Evolutionary conservation across 2,329 filamentous ascomycete genomes (phyloP).

Genomic region (Aspergillus fructus): DNA sequence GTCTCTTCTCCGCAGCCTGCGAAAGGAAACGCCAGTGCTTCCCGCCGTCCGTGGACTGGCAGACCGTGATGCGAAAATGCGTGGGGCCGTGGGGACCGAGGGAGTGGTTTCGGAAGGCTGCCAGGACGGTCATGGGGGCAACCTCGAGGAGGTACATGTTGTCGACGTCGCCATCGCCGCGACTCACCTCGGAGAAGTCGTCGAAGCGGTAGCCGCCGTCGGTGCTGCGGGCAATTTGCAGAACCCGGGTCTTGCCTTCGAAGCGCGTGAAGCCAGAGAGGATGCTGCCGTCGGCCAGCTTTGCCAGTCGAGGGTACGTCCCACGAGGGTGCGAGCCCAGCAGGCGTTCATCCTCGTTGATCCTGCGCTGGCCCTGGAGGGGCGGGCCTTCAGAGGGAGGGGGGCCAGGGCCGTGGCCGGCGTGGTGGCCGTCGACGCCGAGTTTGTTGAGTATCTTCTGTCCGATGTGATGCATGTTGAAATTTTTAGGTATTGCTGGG

Average conservation of each 20-base stretch:
- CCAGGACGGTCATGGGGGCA: conserved; percentile 37
- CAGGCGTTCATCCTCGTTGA: conserved; percentile 35
- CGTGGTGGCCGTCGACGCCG: conserved; percentile 21
- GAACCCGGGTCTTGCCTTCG: conserved; percentile 36
- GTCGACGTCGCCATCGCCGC: conserved; percentile 47
- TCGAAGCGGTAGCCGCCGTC: conserved; percentile 45
- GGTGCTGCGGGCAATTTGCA: conserved; percentile 46
- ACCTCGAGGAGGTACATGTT: conserved; percentile 50
- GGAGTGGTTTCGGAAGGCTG: conserved; percentile 52
- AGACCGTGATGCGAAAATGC: conserved; percentile 53
- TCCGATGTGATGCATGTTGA: conserved; percentile 19
- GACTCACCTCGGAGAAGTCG: conserved; percentile 45
- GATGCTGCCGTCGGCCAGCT: conserved; percentile 47
- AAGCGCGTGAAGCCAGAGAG: conserved; percentile 48
- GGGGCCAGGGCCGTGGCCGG: conserved; percentile 4
- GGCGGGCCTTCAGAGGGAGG: conserved; percentile 1
- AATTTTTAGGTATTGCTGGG: not conserved
- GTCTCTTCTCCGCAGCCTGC: conserved; percentile 45
- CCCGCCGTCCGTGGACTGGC: conserved; percentile 47
- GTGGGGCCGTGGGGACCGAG: conserved; percentile 35
- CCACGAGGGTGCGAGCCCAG: conserved; percentile 40
- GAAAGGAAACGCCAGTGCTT: conserved; percentile 45
- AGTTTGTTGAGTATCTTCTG: conserved; percentile 34
- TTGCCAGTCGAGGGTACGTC: conserved; percentile 50
- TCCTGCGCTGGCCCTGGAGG: conserved; percentile 22